A percentile compares a stretch with the other conserved stretches of the same genome.
Conservation (phyloP, 768 basidiomycete genomes). For the Tubosaeta sp. region DNA sequence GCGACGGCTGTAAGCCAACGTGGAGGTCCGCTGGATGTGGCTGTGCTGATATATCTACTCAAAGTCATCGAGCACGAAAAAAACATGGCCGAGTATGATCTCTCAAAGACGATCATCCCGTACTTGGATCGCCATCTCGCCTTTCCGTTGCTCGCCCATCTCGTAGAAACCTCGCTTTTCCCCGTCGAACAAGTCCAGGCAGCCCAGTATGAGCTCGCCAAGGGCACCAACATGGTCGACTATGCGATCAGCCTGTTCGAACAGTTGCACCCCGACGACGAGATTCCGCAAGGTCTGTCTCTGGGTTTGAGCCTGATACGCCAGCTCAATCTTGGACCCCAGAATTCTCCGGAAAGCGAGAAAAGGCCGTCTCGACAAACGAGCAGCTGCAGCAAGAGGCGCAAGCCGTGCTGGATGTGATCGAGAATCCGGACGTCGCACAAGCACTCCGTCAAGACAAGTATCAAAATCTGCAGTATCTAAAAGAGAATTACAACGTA, state of each 20-base stretch:
- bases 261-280: conserved; percentile 69
- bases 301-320: background rate
- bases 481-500: conserved; percentile 90
- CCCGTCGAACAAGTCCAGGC: conserved; percentile 72
- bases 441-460: conserved; percentile 94
- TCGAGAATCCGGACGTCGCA: conserved; percentile 95
- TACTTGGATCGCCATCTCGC: conserved; percentile 94
- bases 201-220: conserved; percentile 97
- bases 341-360: conserved; percentile 86
- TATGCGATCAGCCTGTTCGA: conserved; percentile 81
- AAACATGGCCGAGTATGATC: conserved; percentile 84
- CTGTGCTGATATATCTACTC: conserved; percentile 11
- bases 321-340: conserved; percentile 1
- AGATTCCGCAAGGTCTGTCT: conserved; percentile 61
- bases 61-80: conserved; percentile 12
- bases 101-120: conserved; percentile 86
- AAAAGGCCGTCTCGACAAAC: conserved; percentile 77
- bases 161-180: conserved; percentile 72
- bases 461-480: conserved; percentile 90
- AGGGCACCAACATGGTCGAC: conserved; percentile 98
- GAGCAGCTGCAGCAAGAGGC: conserved; percentile 86
- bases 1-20: conserved; percentile 1
- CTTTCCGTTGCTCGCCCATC: conserved; percentile 88
- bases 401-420: conserved; percentile 89
- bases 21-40: conserved; percentile 13